A percentile compares a stretch with the other conserved stretches of the same genome.
Conservation (phyloP, 345 rosid species). For the Orychophragmus violaceus region DNA sequence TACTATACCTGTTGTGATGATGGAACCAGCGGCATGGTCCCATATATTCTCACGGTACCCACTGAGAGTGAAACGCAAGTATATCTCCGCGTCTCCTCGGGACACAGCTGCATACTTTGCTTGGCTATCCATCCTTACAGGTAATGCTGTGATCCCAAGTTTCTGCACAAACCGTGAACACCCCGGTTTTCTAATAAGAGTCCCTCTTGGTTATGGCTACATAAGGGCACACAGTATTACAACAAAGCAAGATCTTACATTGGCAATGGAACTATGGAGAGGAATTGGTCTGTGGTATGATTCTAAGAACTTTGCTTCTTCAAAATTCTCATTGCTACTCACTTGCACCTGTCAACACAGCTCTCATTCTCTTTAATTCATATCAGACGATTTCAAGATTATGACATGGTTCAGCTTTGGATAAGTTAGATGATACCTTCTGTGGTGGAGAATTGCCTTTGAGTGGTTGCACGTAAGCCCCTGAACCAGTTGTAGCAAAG, state of each 20-base stretch:
- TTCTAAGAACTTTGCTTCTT: conserved; percentile 87
- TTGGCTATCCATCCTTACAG: conserved; percentile 93
- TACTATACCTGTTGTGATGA: conserved; percentile 72
- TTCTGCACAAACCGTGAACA: conserved; percentile 41
- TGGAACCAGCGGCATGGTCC: conserved; percentile 98
- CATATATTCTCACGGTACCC: conserved; percentile 90
- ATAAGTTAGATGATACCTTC: conserved; percentile 38
- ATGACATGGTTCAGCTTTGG: conserved; percentile 13
- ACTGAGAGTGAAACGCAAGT: conserved; percentile 70
- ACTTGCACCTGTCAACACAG: conserved; percentile 56
- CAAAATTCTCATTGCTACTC: conserved; percentile 57
- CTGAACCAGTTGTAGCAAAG: conserved; percentile 64
- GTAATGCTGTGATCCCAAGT: conserved; percentile 83
- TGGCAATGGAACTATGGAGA: conserved; percentile 60
- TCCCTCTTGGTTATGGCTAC: not conserved
- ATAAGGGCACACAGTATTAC: not conserved
- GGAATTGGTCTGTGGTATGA: conserved; percentile 80
- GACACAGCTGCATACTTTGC: conserved; percentile 83
- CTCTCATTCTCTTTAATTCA: conserved; percentile 2
- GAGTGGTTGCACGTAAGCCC: conserved; percentile 75
- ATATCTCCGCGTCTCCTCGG: conserved; percentile 87
- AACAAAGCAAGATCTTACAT: conserved; percentile 35
- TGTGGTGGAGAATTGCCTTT: conserved; percentile 44
- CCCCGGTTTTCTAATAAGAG: not conserved
- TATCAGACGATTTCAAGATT: not conserved